These are phyloP conservation scores for Annulohypoxylon maeteangense DNA, from an alignment of 495 filamentous ascomycete species.

Conservation along the genomic window DNA sequence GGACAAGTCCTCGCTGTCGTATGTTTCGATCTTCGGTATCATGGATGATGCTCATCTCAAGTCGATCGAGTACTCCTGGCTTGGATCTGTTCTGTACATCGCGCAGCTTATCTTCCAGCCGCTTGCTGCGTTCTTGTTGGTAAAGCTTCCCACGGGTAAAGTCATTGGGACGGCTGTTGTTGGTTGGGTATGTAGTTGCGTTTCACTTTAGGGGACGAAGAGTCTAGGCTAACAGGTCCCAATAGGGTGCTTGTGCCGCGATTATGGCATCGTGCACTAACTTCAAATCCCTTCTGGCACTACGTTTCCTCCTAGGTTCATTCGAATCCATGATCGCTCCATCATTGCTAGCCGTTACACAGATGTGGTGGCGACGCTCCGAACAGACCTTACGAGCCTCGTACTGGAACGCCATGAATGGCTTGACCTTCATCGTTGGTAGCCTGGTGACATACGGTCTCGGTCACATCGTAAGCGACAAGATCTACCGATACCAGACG, in stretches of 20 bases:
- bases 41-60: constrained; percentile 60
- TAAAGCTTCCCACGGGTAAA: constrained; percentile 61
- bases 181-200: constrained; percentile 47
- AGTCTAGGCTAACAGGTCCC: not conserved
- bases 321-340: constrained; percentile 61
- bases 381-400: constrained; percentile 63
- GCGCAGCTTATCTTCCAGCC: constrained; percentile 59
- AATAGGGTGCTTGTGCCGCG: constrained; percentile 49
- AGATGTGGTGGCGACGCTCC: constrained; percentile 65
- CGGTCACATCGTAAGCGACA: constrained; percentile 64
- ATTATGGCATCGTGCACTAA: constrained; percentile 55
- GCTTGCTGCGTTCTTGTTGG: constrained; percentile 58
- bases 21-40: constrained; percentile 66
- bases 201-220: not conserved
- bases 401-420: constrained; percentile 65
- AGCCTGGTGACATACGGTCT: constrained; percentile 68
- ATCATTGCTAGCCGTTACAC: constrained; percentile 61
- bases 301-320: constrained; percentile 55
- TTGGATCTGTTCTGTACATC: constrained; percentile 57
- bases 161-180: constrained; percentile 55
- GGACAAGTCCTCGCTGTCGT: constrained; percentile 64
- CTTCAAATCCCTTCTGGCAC: constrained; percentile 57
- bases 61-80: constrained; percentile 61
- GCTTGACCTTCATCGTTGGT: constrained; percentile 59
- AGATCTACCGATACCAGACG: constrained; percentile 68